phyloP scores from a whole-genome alignment of 768 basidiomycete species.

The Tricholoma matsutake region DNA sequence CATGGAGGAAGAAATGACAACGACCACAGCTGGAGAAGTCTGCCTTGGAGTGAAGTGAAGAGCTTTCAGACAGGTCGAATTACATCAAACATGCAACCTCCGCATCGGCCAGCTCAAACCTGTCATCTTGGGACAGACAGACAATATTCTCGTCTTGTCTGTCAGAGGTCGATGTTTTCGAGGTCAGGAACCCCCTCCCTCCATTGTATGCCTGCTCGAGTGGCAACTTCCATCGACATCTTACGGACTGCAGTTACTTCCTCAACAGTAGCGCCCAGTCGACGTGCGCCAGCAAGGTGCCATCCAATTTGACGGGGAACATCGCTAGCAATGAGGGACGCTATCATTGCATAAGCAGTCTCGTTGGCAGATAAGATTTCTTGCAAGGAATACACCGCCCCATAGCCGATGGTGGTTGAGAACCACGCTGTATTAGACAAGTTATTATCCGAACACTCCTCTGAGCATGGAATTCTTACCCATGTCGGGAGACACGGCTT shows the following conservation, averaged over 20 bases:
- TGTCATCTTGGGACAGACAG: background rate
- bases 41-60: slow-evolving; percentile 15
- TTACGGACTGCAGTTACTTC: slow-evolving; percentile 52
- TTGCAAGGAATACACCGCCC: slow-evolving; percentile 48
- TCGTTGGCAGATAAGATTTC: slow-evolving; percentile 48
- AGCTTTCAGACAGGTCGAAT: slow-evolving; percentile 6
- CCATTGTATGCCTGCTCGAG: slow-evolving; percentile 50
- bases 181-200: slow-evolving; percentile 50
- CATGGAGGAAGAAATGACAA: slow-evolving; percentile 6
- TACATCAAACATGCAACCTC: background rate
- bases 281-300: slow-evolving; percentile 57
- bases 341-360: slow-evolving; percentile 58
- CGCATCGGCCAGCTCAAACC: background rate
- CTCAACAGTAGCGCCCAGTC: slow-evolving; percentile 51
- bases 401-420: slow-evolving; percentile 53
- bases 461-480: slow-evolving; percentile 35
- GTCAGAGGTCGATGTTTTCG: slow-evolving; percentile 10
- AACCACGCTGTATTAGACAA: slow-evolving; percentile 45
- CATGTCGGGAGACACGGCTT: slow-evolving; percentile 58
- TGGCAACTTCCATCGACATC: slow-evolving; percentile 52
- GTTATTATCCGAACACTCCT: background rate
- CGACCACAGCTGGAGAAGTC: slow-evolving; percentile 14
- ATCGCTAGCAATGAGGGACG: slow-evolving; percentile 59
- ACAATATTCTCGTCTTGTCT: background rate
- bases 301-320: slow-evolving; percentile 63